phyloP scores from a whole-genome alignment of 2,329 filamentous ascomycete genomes.

The Fusarium mundagurra region DNA sequence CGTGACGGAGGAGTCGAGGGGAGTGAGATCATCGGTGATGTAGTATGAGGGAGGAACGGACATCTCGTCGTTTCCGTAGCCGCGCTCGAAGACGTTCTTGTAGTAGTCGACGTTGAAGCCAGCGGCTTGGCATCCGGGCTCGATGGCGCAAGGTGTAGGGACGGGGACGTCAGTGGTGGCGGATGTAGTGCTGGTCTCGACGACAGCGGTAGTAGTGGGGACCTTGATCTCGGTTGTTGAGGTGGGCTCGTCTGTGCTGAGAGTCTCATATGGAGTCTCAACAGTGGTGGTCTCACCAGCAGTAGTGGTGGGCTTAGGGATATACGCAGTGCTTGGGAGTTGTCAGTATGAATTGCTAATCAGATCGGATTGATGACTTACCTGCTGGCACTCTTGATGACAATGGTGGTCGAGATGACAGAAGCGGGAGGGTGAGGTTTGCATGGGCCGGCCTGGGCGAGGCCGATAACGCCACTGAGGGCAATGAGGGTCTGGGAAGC shows the following conservation, averaged over 20 bases:
- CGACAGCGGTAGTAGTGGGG: background rate
- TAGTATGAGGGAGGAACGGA: constrained; percentile 36
- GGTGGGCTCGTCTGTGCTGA: background rate
- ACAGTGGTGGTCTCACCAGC: background rate
- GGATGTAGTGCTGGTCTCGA: background rate
- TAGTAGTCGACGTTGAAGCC: constrained; percentile 37
- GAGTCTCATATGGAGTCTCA: background rate
- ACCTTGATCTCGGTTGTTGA: background rate
- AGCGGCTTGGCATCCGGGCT: background rate
- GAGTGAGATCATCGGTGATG: constrained; percentile 26
- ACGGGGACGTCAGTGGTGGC: background rate
- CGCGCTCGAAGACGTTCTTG: constrained; percentile 27
- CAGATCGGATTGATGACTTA: fast-evolving
- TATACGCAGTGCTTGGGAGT: background rate
- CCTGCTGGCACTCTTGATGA: background rate
- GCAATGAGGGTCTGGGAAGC: background rate
- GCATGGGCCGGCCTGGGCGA: background rate
- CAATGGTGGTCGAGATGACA: background rate
- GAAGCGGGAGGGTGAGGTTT: background rate
- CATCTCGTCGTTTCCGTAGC: constrained; percentile 32
- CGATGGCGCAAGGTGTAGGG: background rate
- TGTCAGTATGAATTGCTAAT: fast-evolving
- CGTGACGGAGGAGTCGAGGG: background rate
- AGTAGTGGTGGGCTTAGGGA: background rate
- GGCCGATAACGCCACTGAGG: background rate